Base-by-base conservation (phyloP, 495 filamentous ascomycete species). In the Trichoderma orchidacearum region DNA sequence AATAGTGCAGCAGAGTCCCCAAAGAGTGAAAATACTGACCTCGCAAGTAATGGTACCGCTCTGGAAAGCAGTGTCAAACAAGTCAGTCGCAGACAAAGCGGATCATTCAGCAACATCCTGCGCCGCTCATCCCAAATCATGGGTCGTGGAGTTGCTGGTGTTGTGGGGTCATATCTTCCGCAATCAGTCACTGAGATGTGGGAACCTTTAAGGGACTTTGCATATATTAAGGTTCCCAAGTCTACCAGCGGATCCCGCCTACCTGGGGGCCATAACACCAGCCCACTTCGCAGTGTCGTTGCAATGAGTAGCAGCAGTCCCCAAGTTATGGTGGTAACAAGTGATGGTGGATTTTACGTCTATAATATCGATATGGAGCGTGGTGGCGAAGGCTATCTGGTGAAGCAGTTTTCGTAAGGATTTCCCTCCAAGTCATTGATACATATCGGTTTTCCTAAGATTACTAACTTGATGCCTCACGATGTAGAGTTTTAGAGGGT, bases 251-350 rank as follows among this genome's bases (percentile, higher is more conserved):
- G 50, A 52, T 28, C 53, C 21, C 53, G 23, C 3, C 15, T 36
- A 27, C 32, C 53, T 15, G 53, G 51, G 13, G 52, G 50, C 2
- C 23, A 17, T 12, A 28, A 28, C 29, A 29, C 51, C 30, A 74
- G 73, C 1, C 79, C 80, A 3, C 64, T 94, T 17, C 71, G 84
- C 59, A 96, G 90, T 58, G 94, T 97, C 28, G 93, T 97, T 34
- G 93, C 94, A 6, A 90, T 98, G 84, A 95, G 89, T 63, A 91
- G 81, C 62, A 92, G 82, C 62, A 88, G 85, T 12, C 93, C 94
- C 0, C 90, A 96, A 62, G 87, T 98, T 28, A 96, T 97, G 92
- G 89, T 97, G 1, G 94, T 96, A 12, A 97, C 93, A 2, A 95
- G 86, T 60, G 94, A 97, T 66, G 93, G 93, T 13, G 83, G 84